Evolutionary conservation across 345 rosid species (phyloP).

Genomic region (Capsella bursapastoris): DNA sequence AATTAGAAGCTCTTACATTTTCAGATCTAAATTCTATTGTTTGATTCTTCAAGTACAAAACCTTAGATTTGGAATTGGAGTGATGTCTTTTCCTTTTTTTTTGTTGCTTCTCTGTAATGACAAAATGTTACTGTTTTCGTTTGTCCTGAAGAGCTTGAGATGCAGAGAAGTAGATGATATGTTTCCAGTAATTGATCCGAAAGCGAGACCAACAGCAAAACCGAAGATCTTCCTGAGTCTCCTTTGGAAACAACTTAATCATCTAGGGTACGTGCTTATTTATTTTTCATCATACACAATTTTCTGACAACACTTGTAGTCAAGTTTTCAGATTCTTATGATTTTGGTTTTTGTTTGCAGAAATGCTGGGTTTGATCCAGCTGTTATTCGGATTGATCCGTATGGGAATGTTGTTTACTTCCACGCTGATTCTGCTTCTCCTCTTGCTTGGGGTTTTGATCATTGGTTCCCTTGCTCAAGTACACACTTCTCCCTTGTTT

Average conservation of each 20-base stretch:
- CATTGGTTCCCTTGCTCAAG: conserved; percentile 98
- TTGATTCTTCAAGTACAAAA: neutral
- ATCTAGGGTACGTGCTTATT: conserved; percentile 63
- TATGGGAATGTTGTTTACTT: conserved; percentile 89
- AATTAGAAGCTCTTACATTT: neutral
- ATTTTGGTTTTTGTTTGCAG: conserved; percentile 48
- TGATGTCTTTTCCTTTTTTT: neutral
- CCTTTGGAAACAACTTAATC: conserved; percentile 94
- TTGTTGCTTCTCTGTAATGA: conserved; percentile 13
- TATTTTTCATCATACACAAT: neutral
- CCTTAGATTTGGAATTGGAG: neutral
- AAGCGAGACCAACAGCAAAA: conserved; percentile 70
- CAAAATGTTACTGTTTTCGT: neutral
- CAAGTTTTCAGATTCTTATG: conserved; percentile 14
- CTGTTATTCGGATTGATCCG: conserved; percentile 78
- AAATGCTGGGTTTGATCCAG: conserved; percentile 97
- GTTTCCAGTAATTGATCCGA: conserved; percentile 75
- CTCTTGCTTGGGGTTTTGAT: conserved; percentile 94
- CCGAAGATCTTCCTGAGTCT: conserved; percentile 70
- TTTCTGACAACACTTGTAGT: neutral
- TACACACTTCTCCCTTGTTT: conserved; percentile 29
- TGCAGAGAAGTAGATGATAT: conserved; percentile 59
- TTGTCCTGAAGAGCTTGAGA: conserved; percentile 52
- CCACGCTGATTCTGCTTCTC: conserved; percentile 95
- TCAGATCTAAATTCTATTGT: neutral